A percentile compares a stretch with the other conserved stretches of the same genome.
phyloP scores from a whole-genome alignment of 192 early-diverging fungal genomes.

The Chytriomyces confervae region DNA sequence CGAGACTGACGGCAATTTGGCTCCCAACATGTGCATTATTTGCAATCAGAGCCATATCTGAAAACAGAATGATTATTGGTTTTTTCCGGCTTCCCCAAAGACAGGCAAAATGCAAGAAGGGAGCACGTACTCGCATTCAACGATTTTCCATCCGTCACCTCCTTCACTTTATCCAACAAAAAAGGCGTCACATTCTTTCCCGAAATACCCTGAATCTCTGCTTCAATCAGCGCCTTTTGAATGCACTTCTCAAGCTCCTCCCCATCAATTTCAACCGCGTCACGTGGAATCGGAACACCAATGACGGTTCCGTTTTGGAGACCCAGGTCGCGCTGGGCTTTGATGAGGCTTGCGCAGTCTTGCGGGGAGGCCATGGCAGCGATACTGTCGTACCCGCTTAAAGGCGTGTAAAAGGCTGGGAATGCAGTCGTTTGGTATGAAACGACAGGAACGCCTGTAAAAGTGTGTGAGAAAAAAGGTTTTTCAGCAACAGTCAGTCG shows the following conservation, averaged over 20 bases:
- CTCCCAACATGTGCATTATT: conserved; percentile 88
- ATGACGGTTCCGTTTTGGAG: conserved; percentile 83
- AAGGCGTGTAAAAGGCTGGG: conserved; percentile 90
- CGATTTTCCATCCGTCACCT: conserved; percentile 84
- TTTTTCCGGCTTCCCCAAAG: background rate
- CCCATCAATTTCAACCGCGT: conserved; percentile 63
- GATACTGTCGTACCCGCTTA: conserved; percentile 70
- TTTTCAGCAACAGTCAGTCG: conserved; percentile 50
- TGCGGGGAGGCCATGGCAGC: conserved; percentile 54
- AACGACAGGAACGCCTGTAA: conserved; percentile 84
- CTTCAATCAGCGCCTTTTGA: conserved; percentile 71
- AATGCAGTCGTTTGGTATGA: conserved; percentile 72
- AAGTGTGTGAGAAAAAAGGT: conserved; percentile 50
- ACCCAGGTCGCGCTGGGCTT: conserved; percentile 62
- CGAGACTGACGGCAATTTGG: conserved; percentile 73
- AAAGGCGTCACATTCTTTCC: conserved; percentile 96
- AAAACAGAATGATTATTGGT: background rate
- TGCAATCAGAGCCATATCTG: conserved; percentile 88
- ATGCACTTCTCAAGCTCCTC: conserved; percentile 63
- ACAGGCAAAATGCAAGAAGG: conserved; percentile 9
- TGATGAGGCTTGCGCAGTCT: conserved; percentile 63
- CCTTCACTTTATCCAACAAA: conserved; percentile 81
- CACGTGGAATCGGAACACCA: conserved; percentile 85
- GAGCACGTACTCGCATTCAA: conserved; percentile 71
- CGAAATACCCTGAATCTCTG: conserved; percentile 60